These are phyloP conservation scores for Fusarium torreyae DNA, from an alignment of 2,329 filamentous ascomycete species.

Conservation along the genomic window DNA sequence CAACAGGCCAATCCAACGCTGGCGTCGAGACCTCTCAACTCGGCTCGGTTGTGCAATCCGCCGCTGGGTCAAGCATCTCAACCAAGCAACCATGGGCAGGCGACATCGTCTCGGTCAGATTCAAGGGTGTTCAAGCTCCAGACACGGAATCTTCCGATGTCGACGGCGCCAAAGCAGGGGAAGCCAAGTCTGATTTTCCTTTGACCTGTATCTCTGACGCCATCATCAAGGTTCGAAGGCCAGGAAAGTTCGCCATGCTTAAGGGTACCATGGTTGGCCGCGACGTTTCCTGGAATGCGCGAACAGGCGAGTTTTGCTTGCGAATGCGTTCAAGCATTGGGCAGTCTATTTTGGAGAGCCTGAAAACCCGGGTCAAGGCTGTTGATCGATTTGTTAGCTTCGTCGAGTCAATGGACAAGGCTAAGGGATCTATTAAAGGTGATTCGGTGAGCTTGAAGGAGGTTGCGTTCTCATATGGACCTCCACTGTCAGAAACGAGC, in stretches of 20 bases:
- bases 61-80: slow-evolving; percentile 35
- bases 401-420: slow-evolving; percentile 74
- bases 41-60: slow-evolving; percentile 44
- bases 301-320: slow-evolving; percentile 74
- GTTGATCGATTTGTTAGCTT: slow-evolving; percentile 81
- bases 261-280: slow-evolving; percentile 67
- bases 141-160: slow-evolving; percentile 27
- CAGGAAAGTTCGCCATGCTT: slow-evolving; percentile 69
- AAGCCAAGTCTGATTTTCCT: slow-evolving; percentile 15
- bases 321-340: slow-evolving; percentile 72
- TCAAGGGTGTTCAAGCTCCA: slow-evolving; percentile 61
- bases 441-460: slow-evolving; percentile 73
- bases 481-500: slow-evolving; percentile 34
- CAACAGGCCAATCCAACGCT: slow-evolving; percentile 13
- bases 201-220: slow-evolving; percentile 66
- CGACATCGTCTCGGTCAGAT: slow-evolving; percentile 72
- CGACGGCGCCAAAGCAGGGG: slow-evolving; percentile 13
- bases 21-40: slow-evolving; percentile 38
- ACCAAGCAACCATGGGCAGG: slow-evolving; percentile 68
- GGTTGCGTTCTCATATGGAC: slow-evolving; percentile 78
- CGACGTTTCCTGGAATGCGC: slow-evolving; percentile 73
- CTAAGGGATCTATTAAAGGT: slow-evolving; percentile 68
- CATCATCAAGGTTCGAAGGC: slow-evolving; percentile 68
- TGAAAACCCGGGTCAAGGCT: slow-evolving; percentile 73
- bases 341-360: slow-evolving; percentile 69